These are phyloP conservation scores for Colletotrichum incanum DNA, from an alignment of 2,329 filamentous ascomycete genomes.

Conservation along the genomic window DNA sequence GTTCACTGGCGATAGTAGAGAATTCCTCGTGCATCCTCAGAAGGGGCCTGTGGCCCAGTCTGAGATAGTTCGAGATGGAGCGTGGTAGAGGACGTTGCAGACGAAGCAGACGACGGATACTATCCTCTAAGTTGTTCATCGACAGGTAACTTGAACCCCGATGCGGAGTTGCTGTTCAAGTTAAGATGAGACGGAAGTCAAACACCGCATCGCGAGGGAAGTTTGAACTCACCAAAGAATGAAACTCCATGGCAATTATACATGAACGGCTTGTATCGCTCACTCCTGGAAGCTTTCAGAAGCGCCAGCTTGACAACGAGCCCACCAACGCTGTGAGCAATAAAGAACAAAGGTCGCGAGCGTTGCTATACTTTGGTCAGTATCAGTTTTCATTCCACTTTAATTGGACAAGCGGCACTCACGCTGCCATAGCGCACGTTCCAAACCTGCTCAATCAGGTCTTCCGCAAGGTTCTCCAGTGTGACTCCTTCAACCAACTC, in stretches of 20 bases:
- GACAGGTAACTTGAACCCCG: conserved; percentile 76
- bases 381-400: neutral
- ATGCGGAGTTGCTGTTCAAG: conserved; percentile 68
- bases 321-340: conserved; percentile 74
- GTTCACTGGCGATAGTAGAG: conserved; percentile 69
- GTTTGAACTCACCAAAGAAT: conserved; percentile 66
- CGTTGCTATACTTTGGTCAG: conserved; percentile 43
- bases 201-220: neutral
- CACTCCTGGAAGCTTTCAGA: conserved; percentile 60
- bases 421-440: conserved; percentile 52
- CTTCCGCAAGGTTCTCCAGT: conserved; percentile 61
- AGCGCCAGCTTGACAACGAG: conserved; percentile 72
- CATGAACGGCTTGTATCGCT: conserved; percentile 61
- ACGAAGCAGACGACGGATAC: conserved; percentile 68
- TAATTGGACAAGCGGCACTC: conserved; percentile 41
- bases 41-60: conserved; percentile 65
- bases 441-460: conserved; percentile 61
- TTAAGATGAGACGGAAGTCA: conserved; percentile 30
- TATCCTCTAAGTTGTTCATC: conserved; percentile 68
- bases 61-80: conserved; percentile 66
- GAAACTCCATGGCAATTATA: conserved; percentile 73
- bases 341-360: conserved; percentile 70
- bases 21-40: conserved; percentile 69
- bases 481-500: conserved; percentile 58
- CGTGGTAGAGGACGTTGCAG: conserved; percentile 66